Conservation (phyloP, 192 early-diverging fungal genomes). For the Rhizophlyctis rosea region DNA sequence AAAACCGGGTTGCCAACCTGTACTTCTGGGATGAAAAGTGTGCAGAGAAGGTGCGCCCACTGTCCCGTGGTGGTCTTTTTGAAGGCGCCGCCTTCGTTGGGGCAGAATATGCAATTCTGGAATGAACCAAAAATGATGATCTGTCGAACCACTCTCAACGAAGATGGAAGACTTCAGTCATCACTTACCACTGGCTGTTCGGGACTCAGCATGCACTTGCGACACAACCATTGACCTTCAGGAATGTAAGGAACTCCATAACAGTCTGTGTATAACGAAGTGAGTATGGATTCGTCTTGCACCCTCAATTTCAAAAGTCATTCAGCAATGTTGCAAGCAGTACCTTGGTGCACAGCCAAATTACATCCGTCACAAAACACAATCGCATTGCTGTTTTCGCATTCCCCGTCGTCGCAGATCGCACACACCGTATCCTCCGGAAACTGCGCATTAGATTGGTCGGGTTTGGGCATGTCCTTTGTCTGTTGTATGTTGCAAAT, state of each 20-base stretch:
- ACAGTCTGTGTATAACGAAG: constrained; percentile 89
- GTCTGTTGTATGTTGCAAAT: constrained; percentile 36
- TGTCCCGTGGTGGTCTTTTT: constrained; percentile 90
- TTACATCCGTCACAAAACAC: constrained; percentile 99
- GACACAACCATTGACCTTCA: constrained; percentile 98
- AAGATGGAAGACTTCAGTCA: not conserved
- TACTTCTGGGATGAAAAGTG: constrained; percentile 96
- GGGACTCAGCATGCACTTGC: constrained; percentile 95
- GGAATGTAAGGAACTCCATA: constrained; percentile 99
- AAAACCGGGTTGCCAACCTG: constrained; percentile 81
- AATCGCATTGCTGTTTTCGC: constrained; percentile 98
- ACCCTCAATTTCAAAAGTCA: too few relatives aligned
- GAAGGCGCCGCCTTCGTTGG: constrained; percentile 89
- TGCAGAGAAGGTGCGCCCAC: constrained; percentile 96
- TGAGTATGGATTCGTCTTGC: too few relatives aligned
- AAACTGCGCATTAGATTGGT: constrained; percentile 49
- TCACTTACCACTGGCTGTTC: constrained; percentile 70
- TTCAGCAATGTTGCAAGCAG: too few relatives aligned
- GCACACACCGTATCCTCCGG: constrained; percentile 85
- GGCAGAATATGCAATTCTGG: constrained; percentile 86
- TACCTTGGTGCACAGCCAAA: constrained; percentile 96
- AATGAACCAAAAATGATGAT: not conserved
- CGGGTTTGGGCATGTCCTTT: constrained; percentile 75
- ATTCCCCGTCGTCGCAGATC: constrained; percentile 97
- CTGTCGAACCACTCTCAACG: not conserved